Conservation (phyloP, 345 rosid species). For the Eucalyptus marginata region DNA sequence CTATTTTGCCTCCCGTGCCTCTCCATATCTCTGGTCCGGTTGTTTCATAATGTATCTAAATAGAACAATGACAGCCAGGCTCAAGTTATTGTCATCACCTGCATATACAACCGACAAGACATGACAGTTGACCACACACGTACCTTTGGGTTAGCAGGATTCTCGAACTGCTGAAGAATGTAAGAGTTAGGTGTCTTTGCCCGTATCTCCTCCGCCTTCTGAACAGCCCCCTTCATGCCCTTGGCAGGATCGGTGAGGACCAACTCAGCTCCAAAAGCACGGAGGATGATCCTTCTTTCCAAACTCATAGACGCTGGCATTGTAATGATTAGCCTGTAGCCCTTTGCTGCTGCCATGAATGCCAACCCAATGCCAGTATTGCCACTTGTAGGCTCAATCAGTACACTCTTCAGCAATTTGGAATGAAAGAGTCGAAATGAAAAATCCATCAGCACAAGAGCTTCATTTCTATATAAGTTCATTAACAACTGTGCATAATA, state of each 20-base stretch:
- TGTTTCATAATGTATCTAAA: conserved; percentile 78
- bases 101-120: not conserved
- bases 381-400: conserved; percentile 96
- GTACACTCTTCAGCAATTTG: conserved; percentile 44
- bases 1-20: conserved; percentile 70
- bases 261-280: conserved; percentile 86
- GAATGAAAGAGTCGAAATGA: not conserved
- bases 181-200: conserved; percentile 70
- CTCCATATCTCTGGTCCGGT: conserved; percentile 96
- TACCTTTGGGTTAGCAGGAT: conserved; percentile 90
- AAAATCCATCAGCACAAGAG: not conserved
- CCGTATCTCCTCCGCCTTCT: conserved; percentile 79
- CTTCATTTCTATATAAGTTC: not conserved
- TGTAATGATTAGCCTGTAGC: conserved; percentile 69
- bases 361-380: conserved; percentile 93
- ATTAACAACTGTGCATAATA: not conserved
- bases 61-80: not conserved
- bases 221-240: conserved; percentile 93
- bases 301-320: conserved; percentile 95
- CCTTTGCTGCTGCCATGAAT: conserved; percentile 84
- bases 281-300: conserved; percentile 88
- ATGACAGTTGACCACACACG: not conserved
- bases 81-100: not conserved
- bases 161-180: conserved; percentile 90
- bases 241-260: conserved; percentile 80